Percentiles rank a stretch among this genome's conserved stretches.
phyloP scores from a whole-genome alignment of 2,329 filamentous ascomycete species.

The Nigrospora sphaerica region DNA sequence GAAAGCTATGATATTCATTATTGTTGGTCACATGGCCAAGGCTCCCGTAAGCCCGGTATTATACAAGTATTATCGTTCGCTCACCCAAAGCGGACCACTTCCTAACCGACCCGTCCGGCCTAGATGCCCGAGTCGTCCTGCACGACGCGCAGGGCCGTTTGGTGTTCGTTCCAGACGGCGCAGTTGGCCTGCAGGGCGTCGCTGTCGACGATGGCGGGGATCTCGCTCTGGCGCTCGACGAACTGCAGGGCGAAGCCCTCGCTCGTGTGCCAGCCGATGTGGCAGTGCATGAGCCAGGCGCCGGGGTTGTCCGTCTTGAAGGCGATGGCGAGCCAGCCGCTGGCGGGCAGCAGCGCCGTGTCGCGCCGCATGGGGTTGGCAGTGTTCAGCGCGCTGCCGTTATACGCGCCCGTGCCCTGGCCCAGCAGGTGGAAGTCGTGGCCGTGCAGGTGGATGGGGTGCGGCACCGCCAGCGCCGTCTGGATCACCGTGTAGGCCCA shows the following conservation, averaged over 20 bases:
- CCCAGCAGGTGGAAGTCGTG: constrained; percentile 35
- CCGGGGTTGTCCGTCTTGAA: constrained; percentile 48
- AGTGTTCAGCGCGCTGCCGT: constrained; percentile 21
- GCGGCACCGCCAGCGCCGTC: constrained; percentile 9
- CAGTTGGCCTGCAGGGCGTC: constrained; percentile 20
- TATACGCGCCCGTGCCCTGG: constrained; percentile 18
- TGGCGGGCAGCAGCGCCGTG: constrained; percentile 35
- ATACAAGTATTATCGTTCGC: too few relatives aligned
- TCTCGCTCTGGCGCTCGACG: constrained; percentile 27
- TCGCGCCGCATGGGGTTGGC: constrained; percentile 42
- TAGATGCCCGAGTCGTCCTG: constrained; percentile 27
- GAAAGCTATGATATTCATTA: too few relatives aligned
- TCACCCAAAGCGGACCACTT: too few relatives aligned
- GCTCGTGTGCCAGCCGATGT: constrained; percentile 41
- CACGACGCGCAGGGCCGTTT: constrained; percentile 7
- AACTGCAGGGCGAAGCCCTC: constrained; percentile 48
- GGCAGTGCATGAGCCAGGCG: constrained; percentile 33
- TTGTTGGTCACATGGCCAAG: too few relatives aligned
- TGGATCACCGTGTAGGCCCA: constrained; percentile 30
- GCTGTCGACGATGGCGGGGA: constrained; percentile 13
- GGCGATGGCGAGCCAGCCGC: constrained; percentile 41
- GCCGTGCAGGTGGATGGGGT: constrained; percentile 22
- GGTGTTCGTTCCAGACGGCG: constrained; percentile 21
- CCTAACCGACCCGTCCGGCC: too few relatives aligned
- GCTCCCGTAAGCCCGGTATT: too few relatives aligned